Percentiles rank a stretch among this genome's conserved stretches.
Conservation (phyloP, 805 yeast species). For the Scheffersomyces stipitis region DNA sequence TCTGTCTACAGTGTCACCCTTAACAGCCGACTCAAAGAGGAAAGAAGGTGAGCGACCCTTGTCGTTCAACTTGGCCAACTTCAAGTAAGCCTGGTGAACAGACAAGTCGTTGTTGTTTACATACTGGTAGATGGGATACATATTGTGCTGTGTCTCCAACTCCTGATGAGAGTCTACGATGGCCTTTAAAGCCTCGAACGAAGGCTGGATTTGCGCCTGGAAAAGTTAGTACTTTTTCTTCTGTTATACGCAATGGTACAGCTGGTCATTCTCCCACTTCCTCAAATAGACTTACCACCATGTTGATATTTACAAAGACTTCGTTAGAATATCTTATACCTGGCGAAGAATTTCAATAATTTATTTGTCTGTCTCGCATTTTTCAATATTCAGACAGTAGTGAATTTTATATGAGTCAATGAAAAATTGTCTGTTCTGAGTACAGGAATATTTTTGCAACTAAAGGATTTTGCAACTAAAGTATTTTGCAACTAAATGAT, state of each 20-base stretch:
- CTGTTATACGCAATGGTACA: no score
- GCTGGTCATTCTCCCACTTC: no score
- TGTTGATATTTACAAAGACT: neutral
- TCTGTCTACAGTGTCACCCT: conserved; percentile 86
- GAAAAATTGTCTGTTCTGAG: neutral
- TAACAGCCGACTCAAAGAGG: conserved; percentile 82
- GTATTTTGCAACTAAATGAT: no score
- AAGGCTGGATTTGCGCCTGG: conserved; percentile 36
- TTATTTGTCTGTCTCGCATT: no score
- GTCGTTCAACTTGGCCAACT: conserved; percentile 65
- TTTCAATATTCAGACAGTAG: no score
- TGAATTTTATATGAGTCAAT: conserved; percentile 6
- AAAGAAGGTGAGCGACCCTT: conserved; percentile 64
- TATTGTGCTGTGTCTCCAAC: conserved; percentile 44
- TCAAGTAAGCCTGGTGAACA: conserved; percentile 88
- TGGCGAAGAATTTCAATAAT: no score
- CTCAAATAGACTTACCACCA: neutral
- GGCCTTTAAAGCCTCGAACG: conserved; percentile 27
- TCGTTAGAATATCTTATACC: no score
- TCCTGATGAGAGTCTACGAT: conserved; percentile 20
- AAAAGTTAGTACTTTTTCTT: conserved; percentile 12
- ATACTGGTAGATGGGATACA: conserved; percentile 78
- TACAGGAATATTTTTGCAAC: neutral
- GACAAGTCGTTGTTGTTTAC: conserved; percentile 77
- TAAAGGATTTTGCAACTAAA: no score